phyloP scores from a whole-genome alignment of 176 grass and related monocot genomes.

The Areca catechu region DNA sequence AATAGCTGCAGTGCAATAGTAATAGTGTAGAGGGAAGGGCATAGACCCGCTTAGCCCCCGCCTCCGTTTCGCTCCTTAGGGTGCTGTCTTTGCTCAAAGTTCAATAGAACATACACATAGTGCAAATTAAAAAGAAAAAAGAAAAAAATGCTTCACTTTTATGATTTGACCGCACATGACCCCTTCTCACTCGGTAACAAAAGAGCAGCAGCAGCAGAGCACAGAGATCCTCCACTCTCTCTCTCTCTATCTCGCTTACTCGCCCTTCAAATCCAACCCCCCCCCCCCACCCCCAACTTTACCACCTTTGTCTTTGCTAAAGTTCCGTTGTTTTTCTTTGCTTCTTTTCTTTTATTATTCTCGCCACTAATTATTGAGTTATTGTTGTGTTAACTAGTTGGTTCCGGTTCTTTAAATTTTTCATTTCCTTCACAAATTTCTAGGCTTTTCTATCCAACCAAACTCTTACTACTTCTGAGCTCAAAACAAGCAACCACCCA shows the following conservation, averaged over 20 bases:
- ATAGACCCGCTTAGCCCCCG: constrained; percentile 11
- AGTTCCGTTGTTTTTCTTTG: constrained; percentile 2
- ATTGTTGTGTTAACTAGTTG: too few relatives aligned
- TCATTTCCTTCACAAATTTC: background rate
- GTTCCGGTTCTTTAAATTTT: background rate
- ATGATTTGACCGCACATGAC: constrained; percentile 83
- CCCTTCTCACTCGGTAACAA: constrained; percentile 42
- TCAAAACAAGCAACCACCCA: constrained; percentile 28
- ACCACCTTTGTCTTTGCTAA: background rate
- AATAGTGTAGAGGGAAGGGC: background rate
- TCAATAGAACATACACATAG: constrained; percentile 6
- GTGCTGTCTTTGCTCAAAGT: constrained; percentile 20
- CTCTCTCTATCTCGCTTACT: constrained; percentile 1
- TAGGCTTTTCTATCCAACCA: constrained; percentile 17
- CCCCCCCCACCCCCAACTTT: background rate
- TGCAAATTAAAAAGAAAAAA: too few relatives aligned
- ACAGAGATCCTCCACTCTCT: constrained; percentile 38
- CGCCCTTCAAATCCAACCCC: background rate
- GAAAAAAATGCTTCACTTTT: constrained; percentile 40
- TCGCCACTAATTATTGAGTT: too few relatives aligned
- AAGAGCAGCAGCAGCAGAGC: constrained; percentile 23
- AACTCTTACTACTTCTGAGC: background rate
- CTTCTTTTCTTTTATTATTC: too few relatives aligned
- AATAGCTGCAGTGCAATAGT: constrained; percentile 5
- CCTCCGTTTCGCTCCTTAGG: constrained; percentile 23